These are phyloP conservation scores for Sisymbrium irio DNA, from an alignment of 345 rosid genomes.

Conservation along the genomic window DNA sequence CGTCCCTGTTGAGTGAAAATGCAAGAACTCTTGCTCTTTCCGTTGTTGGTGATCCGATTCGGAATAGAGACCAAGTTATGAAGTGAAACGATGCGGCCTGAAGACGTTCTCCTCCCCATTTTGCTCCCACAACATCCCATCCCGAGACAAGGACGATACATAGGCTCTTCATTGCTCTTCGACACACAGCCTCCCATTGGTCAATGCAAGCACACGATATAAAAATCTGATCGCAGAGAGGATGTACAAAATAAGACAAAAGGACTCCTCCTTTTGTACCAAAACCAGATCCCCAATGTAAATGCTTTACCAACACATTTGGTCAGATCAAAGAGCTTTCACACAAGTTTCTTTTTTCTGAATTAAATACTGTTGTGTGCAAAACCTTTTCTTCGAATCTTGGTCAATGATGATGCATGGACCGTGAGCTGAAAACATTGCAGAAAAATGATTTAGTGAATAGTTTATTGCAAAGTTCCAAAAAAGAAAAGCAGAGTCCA, in stretches of 20 bases:
- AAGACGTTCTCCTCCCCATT: constrained; percentile 65
- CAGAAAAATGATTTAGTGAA: constrained; percentile 42
- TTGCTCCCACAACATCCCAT: constrained; percentile 64
- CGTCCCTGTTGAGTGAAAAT: constrained; percentile 97
- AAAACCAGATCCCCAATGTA: constrained; percentile 45
- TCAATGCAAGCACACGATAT: constrained; percentile 31
- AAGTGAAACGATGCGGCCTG: constrained; percentile 54
- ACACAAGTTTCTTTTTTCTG: constrained; percentile 18
- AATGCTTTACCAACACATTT: constrained; percentile 39
- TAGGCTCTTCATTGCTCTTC: constrained; percentile 65
- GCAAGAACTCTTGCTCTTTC: constrained; percentile 84
- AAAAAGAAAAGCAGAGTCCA: constrained; percentile 41
- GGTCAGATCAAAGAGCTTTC: constrained; percentile 41
- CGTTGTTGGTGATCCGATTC: constrained; percentile 68
- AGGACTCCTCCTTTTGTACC: constrained; percentile 35
- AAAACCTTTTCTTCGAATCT: constrained; percentile 39
- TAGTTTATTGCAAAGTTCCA: constrained; percentile 40
- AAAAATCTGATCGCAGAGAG: constrained; percentile 39
- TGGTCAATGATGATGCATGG: constrained; percentile 55
- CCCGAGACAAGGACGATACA: constrained; percentile 54
- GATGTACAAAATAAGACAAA: not conserved
- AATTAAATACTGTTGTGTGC: constrained; percentile 27
- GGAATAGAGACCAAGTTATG: constrained; percentile 76
- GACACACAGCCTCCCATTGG: constrained; percentile 96
- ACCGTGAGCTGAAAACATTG: constrained; percentile 48